phyloP scores from a whole-genome alignment of 139 green algal species.

The Closterium sp. region DNA sequence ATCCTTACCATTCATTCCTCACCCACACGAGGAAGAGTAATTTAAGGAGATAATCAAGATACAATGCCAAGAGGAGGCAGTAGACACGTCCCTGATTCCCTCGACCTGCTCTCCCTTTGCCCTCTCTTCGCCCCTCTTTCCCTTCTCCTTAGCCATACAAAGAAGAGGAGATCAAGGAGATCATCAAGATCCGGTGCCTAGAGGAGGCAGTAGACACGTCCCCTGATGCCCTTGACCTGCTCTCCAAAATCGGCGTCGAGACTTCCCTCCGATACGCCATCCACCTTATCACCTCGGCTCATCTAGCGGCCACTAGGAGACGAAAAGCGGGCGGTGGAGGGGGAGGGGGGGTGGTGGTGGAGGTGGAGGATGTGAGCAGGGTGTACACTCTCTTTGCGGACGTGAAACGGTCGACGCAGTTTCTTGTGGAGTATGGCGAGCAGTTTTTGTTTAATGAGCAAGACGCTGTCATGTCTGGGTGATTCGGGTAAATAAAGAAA shows the following conservation, averaged over 20 bases:
- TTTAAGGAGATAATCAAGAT: neutral
- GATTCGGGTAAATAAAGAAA: neutral
- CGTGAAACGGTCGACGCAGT: slow-evolving; percentile 85
- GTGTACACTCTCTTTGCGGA: slow-evolving; percentile 98
- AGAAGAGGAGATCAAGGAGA: slow-evolving; percentile 89
- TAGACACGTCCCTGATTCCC: neutral
- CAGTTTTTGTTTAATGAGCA: slow-evolving; percentile 99
- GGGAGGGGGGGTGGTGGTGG: slow-evolving; percentile 64
- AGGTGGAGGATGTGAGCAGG: slow-evolving; percentile 89
- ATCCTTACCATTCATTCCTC: neutral
- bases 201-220: slow-evolving; percentile 93
- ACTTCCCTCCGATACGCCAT: slow-evolving; percentile 95
- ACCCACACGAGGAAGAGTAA: neutral
- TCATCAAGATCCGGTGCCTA: slow-evolving; percentile 92
- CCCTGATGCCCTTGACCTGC: slow-evolving; percentile 89
- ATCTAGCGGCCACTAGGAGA: slow-evolving; percentile 77
- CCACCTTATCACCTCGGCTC: slow-evolving; percentile 89
- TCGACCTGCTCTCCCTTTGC: slow-evolving; percentile 63
- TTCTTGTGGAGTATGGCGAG: slow-evolving; percentile 90
- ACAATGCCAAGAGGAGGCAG: neutral
- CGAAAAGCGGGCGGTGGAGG: slow-evolving; percentile 58
- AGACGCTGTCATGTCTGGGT: neutral
- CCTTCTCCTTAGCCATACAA: slow-evolving; percentile 67
- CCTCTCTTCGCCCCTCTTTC: neutral
- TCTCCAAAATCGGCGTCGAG: slow-evolving; percentile 94